These are phyloP conservation scores for Fusarium verrucosum DNA, from an alignment of 2,329 filamentous ascomycete genomes.

Conservation along the genomic window DNA sequence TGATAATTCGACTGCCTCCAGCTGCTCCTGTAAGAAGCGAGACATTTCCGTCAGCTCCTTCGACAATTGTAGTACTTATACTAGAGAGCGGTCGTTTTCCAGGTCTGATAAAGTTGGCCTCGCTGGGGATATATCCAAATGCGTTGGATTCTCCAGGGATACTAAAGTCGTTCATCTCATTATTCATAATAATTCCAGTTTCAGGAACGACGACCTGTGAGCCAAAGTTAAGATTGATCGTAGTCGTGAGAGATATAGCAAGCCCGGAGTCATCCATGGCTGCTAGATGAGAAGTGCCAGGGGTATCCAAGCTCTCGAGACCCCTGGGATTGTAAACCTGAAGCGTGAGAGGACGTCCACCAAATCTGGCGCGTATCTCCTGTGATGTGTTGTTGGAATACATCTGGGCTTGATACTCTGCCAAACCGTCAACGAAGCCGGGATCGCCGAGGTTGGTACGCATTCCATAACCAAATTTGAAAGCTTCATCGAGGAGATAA, in stretches of 20 bases:
- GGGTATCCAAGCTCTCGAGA: constrained; percentile 64
- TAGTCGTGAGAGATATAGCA: constrained; percentile 80
- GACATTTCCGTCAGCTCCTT: constrained; percentile 72
- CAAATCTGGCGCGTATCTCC: constrained; percentile 59
- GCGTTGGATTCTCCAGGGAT: constrained; percentile 76
- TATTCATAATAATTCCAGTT: constrained; percentile 79
- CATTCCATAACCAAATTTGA: constrained; percentile 82
- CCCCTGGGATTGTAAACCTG: constrained; percentile 57
- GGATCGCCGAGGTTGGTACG: constrained; percentile 81
- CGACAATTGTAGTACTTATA: constrained; percentile 80
- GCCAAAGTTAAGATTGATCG: constrained; percentile 83
- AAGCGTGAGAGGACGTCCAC: constrained; percentile 52
- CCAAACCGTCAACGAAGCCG: constrained; percentile 68
- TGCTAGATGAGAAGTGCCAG: constrained; percentile 74
- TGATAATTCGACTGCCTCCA: constrained; percentile 87
- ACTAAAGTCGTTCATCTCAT: constrained; percentile 76
- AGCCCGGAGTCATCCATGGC: constrained; percentile 75
- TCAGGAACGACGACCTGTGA: constrained; percentile 80
- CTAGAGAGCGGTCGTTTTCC: constrained; percentile 82
- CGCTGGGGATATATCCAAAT: constrained; percentile 80
- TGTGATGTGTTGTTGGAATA: constrained; percentile 71
- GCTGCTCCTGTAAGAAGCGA: constrained; percentile 80
- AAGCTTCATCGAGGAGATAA: constrained; percentile 83
- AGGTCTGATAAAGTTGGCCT: constrained; percentile 78
- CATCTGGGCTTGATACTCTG: constrained; percentile 68